These are phyloP conservation scores for Xylariaceae sp. DNA, from an alignment of 2,329 filamentous ascomycete species.

Conservation along the genomic window DNA sequence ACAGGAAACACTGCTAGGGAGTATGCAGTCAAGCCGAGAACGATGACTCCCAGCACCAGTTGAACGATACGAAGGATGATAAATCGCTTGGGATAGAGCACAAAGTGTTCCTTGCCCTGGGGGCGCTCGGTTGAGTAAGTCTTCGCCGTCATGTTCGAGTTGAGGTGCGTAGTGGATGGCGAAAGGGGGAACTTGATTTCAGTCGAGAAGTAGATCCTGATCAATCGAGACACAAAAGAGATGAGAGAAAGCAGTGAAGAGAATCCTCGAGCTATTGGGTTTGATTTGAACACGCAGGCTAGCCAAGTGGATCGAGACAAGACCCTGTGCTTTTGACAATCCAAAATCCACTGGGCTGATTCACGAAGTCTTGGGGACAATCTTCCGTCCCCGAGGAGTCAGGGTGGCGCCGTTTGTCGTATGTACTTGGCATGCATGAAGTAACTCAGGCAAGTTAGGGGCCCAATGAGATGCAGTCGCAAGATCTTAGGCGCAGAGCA, in stretches of 20 bases:
- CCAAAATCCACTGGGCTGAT: no score
- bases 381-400: no score
- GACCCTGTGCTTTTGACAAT: no score
- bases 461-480: background rate
- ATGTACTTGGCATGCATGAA: no score
- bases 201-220: background rate
- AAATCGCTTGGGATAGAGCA: slow-evolving; percentile 40
- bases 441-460: background rate
- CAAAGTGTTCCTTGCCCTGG: slow-evolving; percentile 44
- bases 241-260: no score
- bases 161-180: background rate
- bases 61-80: slow-evolving; percentile 45
- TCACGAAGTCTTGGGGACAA: no score
- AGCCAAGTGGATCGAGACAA: no score
- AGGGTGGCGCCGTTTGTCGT: no score
- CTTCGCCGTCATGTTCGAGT: slow-evolving; percentile 20
- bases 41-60: slow-evolving; percentile 43
- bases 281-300: no score
- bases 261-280: no score
- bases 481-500: background rate
- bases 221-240: background rate
- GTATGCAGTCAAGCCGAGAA: slow-evolving; percentile 48
- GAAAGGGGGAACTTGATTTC: background rate
- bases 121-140: slow-evolving; percentile 30
- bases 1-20: slow-evolving; percentile 34